Evolutionary conservation across 805 yeast species (phyloP), one percentile per base, ranked within the genome.

Genomic region (Pichia heedii): DNA sequence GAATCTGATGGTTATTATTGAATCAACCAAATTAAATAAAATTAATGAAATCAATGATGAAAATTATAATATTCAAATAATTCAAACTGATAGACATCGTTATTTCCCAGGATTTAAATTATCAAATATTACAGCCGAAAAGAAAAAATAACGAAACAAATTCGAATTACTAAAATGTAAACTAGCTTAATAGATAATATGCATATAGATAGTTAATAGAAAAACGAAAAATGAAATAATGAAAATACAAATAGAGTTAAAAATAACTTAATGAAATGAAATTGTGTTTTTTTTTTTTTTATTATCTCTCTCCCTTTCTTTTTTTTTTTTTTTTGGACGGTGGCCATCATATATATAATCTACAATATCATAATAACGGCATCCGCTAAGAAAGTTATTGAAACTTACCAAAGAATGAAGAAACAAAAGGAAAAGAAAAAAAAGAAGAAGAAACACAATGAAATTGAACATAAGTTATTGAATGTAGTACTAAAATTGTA

Each of bases 291-390:
- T n/a, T n/a, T n/a, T n/a, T n/a, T n/a, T n/a, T n/a, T n/a, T n/a
- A n/a, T n/a, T n/a, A n/a, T n/a, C n/a, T n/a, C n/a, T n/a, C n/a
- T n/a, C n/a, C n/a, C n/a, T n/a, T n/a, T n/a, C n/a, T n/a, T n/a
- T n/a, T n/a, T n/a, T n/a, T n/a, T n/a, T n/a, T n/a, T 62, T 62
- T 59, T 66, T 71, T 70, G 74, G 74, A 69, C 74, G 74, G 74
- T 70, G 66, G 76, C 75, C 58, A 61, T n/a, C n/a, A n/a, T n/a
- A n/a, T n/a, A n/a, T n/a, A n/a, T n/a, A n/a, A n/a, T n/a, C n/a
- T n/a, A n/a, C n/a, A n/a, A n/a, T n/a, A n/a, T n/a, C n/a, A n/a
- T 11, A 32, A 1, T 63, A 61, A 72, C 15, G 13, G 73, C 67
- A 71, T 68, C 73, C 74, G 72, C 74, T 69, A 70, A 70, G 75